A percentile compares a stretch with the other conserved stretches of the same genome.
Conservation (phyloP, 352 stramenopile species). For the Phytopythium montanum region DNA sequence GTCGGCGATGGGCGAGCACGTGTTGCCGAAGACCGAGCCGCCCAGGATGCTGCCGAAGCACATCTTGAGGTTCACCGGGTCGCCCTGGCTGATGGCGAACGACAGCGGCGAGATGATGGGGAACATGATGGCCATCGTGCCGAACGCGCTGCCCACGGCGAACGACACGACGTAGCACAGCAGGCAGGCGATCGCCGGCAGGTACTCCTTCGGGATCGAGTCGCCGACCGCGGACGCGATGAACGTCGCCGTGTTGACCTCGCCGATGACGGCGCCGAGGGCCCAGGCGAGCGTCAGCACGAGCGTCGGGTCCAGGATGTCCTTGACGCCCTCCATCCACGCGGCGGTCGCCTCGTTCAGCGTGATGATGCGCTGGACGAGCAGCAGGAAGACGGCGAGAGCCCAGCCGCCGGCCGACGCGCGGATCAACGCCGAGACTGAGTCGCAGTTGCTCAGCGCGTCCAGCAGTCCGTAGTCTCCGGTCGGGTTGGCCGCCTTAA, state of each 20-base stretch:
- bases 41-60: slow-evolving; percentile 88
- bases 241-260: slow-evolving; percentile 82
- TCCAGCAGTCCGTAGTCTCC: slow-evolving; percentile 56
- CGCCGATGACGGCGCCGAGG: slow-evolving; percentile 78
- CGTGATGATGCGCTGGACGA: slow-evolving; percentile 81
- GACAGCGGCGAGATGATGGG: slow-evolving; percentile 87
- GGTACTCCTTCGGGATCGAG: slow-evolving; percentile 70
- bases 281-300: slow-evolving; percentile 90
- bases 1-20: slow-evolving; percentile 91
- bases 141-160: slow-evolving; percentile 85
- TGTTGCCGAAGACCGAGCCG: slow-evolving; percentile 86
- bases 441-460: slow-evolving; percentile 76
- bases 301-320: slow-evolving; percentile 89
- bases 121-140: slow-evolving; percentile 93
- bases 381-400: slow-evolving; percentile 63
- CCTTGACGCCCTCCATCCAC: slow-evolving; percentile 90
- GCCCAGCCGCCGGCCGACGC: slow-evolving; percentile 75
- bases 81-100: slow-evolving; percentile 73
- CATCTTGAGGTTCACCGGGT: slow-evolving; percentile 79
- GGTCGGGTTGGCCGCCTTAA: slow-evolving; percentile 43
- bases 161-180: slow-evolving; percentile 91
- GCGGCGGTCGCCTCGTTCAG: slow-evolving; percentile 85
- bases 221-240: slow-evolving; percentile 74
- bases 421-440: slow-evolving; percentile 71
- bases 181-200: slow-evolving; percentile 77